Percentiles rank a stretch among this genome's conserved stretches.
These are phyloP conservation scores for Amanita rubescens DNA, from an alignment of 768 basidiomycete species.

Conservation along the genomic window DNA sequence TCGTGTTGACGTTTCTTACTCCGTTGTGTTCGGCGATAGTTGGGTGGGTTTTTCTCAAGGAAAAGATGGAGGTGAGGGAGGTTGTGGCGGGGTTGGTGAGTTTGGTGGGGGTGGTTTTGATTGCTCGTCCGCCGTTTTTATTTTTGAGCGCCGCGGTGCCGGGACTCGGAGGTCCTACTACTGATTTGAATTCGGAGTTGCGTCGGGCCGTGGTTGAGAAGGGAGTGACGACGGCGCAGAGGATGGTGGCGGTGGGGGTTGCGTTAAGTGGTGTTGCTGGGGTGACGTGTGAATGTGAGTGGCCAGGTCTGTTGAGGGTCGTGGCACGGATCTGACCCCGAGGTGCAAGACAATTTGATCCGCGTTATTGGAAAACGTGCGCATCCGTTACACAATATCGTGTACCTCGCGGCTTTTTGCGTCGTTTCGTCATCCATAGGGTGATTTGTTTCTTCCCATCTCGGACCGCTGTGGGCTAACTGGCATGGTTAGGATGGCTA, in stretches of 20 bases:
- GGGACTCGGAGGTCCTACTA: too few species aligned
- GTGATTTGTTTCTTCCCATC: slow-evolving; percentile 16
- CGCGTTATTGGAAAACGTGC: slow-evolving; percentile 72
- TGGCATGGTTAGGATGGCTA: slow-evolving; percentile 43
- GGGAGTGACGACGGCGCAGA: slow-evolving; percentile 25
- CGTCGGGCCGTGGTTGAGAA: slow-evolving; percentile 5
- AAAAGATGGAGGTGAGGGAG: slow-evolving; percentile 48
- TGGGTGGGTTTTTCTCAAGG: slow-evolving; percentile 55
- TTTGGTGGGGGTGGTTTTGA: slow-evolving; percentile 70
- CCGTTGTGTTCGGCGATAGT: slow-evolving; percentile 60
- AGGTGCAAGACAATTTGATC: slow-evolving; percentile 33
- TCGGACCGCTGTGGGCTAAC: background rate
- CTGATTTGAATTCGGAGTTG: too few species aligned
- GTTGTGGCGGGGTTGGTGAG: slow-evolving; percentile 50
- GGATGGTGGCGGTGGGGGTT: slow-evolving; percentile 57
- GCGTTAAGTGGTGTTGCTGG: slow-evolving; percentile 61
- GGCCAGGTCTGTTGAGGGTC: too few species aligned
- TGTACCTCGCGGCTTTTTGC: slow-evolving; percentile 57
- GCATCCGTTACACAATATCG: slow-evolving; percentile 64
- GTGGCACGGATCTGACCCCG: too few species aligned
- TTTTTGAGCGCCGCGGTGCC: slow-evolving; percentile 55
- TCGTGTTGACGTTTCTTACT: slow-evolving; percentile 65
- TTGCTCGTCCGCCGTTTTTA: slow-evolving; percentile 69
- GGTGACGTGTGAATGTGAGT: slow-evolving; percentile 60
- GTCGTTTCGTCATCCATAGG: slow-evolving; percentile 30